phyloP scores from a whole-genome alignment of 2,329 filamentous ascomycete genomes.

The Colletotrichum sp. region DNA sequence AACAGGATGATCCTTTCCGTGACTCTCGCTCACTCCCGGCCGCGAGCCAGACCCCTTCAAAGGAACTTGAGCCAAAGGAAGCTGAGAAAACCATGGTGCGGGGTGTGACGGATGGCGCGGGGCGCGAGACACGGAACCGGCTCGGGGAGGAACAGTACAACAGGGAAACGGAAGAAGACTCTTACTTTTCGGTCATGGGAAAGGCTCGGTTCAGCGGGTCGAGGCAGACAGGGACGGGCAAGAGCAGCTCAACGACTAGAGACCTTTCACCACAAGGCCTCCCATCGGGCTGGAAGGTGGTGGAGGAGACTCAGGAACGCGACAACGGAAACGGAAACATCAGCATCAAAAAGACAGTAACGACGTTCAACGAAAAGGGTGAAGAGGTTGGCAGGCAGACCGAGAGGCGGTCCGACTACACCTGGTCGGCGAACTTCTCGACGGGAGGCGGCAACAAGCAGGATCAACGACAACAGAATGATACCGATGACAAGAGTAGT shows the following conservation, averaged over 20 bases:
- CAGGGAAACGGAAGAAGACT: conserved; percentile 14
- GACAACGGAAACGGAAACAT: conserved; percentile 20
- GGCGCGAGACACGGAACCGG: background rate
- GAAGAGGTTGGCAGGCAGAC: conserved; percentile 19
- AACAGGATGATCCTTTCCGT: conserved; percentile 17
- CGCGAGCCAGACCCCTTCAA: background rate
- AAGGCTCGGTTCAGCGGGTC: conserved; percentile 6
- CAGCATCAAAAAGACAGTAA: conserved; percentile 14
- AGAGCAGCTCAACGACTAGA: background rate
- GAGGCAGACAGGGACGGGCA: background rate
- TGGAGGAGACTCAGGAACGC: conserved; percentile 13
- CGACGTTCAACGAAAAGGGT: conserved; percentile 19
- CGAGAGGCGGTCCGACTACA: conserved; percentile 13
- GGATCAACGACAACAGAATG: background rate
- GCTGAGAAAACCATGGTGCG: background rate
- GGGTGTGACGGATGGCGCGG: background rate
- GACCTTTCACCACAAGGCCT: conserved; percentile 3
- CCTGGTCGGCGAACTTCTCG: conserved; percentile 17
- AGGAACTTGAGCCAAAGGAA: background rate
- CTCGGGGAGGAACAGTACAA: background rate
- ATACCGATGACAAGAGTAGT: conserved; percentile 6
- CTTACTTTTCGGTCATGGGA: conserved; percentile 13
- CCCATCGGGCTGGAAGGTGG: conserved; percentile 14
- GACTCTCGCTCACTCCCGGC: background rate
- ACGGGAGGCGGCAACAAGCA: background rate